Base-by-base conservation (phyloP, 139 green algal species). In the Volvox africanus region DNA sequence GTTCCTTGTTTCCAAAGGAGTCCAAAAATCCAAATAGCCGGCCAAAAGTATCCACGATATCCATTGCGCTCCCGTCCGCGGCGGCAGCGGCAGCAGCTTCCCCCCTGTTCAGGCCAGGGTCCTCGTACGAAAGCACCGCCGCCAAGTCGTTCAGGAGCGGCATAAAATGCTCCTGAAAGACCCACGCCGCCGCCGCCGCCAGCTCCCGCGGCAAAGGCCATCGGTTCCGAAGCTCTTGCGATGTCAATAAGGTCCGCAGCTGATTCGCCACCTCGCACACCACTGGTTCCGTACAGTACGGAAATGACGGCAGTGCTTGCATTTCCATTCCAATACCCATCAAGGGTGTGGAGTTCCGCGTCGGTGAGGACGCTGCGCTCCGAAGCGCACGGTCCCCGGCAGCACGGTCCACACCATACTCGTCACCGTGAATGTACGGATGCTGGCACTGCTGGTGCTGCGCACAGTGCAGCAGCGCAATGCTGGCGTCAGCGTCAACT, bases 121-220 rank as follows among this genome's bases (percentile, higher is more conserved):
- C 26, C 73, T 19, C 22, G 75, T 55, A 81, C 30, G 75, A 50
- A 22, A 84, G 36, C 2, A 84, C 78, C 18, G 78, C 1, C 37
- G 78, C 80, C 80, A 86, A n/a, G 50, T 86, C 80, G 22, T 24
- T n/a, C 28, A 86, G 13, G n/a, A 86, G 80, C 50, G 80, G 80
- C 26, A 24, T 2, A 5, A 86, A 55, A 18, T 86, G 80, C 30
- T 71, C 80, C 50, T 86, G 14, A 44, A 44, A 86, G 28, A 24
- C 50, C 50, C 33, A 71, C 9, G 80, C 44, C 80, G 80, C 80
- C 44, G 80, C 80, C 80, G 80, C 80, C 78, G 78, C 37, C 78
- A 84, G 36, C 36, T 35, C 78, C 78, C 22, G 78, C 36, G 78
- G 36, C 35, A 65, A 26, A 1, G 78, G 36, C 78, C 78, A 84